Evolutionary conservation across 129 eudicot species (phyloP).

Genomic region (Lonicera japonica): DNA sequence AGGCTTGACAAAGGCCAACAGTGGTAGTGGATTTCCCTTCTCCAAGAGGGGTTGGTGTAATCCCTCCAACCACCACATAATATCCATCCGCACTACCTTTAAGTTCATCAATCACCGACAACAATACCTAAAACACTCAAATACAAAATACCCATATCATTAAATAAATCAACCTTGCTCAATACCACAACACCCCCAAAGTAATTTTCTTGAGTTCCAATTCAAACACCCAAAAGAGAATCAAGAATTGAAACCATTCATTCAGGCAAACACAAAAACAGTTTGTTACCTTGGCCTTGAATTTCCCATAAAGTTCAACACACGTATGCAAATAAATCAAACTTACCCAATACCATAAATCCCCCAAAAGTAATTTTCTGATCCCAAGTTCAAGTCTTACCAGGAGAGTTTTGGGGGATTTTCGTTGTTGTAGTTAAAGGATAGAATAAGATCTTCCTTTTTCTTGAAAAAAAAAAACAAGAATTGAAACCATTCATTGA

Average conservation of each 20-base stretch:
- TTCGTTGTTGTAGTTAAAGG: too few species aligned
- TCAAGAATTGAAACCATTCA: not conserved
- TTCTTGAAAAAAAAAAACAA: too few species aligned
- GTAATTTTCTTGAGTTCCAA: not conserved
- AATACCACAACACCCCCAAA: not conserved
- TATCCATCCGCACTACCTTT: conserved; percentile 64
- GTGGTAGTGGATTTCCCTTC: conserved; percentile 98
- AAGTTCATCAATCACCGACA: conserved; percentile 78
- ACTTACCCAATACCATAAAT: too few species aligned
- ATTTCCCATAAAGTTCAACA: conserved; percentile 85
- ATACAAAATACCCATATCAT: conserved; percentile 9
- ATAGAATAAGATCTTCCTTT: too few species aligned
- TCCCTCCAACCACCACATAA: conserved; percentile 96
- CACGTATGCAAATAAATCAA: not conserved
- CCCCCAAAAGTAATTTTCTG: not conserved
- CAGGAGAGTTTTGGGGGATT: too few species aligned
- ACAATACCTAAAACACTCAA: conserved; percentile 47
- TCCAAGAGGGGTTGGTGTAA: conserved; percentile 96
- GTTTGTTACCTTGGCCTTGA: conserved; percentile 72
- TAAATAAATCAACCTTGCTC: not conserved
- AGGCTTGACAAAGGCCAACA: conserved; percentile 94
- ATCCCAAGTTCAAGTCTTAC: too few species aligned
- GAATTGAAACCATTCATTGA: too few species aligned
- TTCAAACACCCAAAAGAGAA: not conserved
- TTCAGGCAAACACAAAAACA: not conserved